Evolutionary conservation across 2,329 filamentous ascomycete species (phyloP).

Genomic region (Colletotrichum endophyticum): DNA sequence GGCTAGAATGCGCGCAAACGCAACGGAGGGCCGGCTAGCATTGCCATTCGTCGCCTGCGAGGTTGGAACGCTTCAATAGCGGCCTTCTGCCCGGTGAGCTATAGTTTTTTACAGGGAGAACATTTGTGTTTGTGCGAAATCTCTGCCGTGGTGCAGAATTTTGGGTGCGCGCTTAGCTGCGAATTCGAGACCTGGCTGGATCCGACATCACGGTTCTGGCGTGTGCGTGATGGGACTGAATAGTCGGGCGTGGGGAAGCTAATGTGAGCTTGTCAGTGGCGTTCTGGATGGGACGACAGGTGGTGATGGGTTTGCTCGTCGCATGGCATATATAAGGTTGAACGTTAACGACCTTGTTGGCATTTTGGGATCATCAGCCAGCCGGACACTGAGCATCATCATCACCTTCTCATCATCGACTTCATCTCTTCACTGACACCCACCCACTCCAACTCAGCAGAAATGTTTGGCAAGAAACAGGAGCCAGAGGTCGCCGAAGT

Average conservation of each 20-base stretch:
- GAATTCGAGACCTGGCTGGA: not conserved
- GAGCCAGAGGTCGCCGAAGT: slow-evolving; percentile 24
- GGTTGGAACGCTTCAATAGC: not conserved
- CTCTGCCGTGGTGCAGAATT: not conserved
- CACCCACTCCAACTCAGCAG: not conserved
- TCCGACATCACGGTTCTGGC: not conserved
- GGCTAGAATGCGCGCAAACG: not conserved
- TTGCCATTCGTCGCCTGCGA: not conserved
- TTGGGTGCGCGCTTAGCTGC: not conserved
- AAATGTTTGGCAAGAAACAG: slow-evolving; percentile 26
- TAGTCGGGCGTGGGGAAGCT: not conserved
- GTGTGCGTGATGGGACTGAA: not conserved
- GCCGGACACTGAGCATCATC: not conserved
- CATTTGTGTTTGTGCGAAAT: not conserved
- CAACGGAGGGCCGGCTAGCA: not conserved
- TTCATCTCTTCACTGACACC: not conserved
- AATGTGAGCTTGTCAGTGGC: not conserved
- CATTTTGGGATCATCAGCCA: not conserved
- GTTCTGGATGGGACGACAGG: not conserved
- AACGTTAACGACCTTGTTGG: not conserved
- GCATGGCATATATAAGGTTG: not conserved
- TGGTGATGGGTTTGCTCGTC: not conserved
- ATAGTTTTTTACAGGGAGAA: not conserved
- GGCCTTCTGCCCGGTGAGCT: not conserved
- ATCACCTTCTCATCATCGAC: not conserved